Conservation (phyloP, 176 grass and related monocot species). For the Pontederia crassipes region DNA sequence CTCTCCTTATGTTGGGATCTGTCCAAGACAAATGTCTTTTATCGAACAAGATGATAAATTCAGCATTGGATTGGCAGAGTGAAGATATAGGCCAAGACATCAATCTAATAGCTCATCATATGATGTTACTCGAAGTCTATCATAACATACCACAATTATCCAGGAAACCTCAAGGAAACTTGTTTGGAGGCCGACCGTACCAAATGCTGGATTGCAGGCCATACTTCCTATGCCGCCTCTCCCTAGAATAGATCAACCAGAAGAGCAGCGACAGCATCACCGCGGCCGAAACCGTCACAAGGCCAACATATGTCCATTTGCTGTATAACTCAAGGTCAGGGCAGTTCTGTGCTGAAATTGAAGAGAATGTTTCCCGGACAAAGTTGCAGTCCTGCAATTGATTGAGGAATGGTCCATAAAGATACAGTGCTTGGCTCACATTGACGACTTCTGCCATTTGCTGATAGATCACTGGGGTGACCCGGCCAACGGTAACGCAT, state of each 20-base stretch:
- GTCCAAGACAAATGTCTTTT: too few species aligned
- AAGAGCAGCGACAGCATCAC: constrained; percentile 38
- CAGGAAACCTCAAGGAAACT: too few species aligned
- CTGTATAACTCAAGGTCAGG: constrained; percentile 27
- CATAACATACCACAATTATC: too few species aligned
- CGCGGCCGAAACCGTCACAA: constrained; percentile 25
- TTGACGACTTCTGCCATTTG: constrained; percentile 67
- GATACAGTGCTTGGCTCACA: constrained; percentile 48
- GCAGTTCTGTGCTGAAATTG: constrained; percentile 26
- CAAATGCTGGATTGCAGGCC: constrained; percentile 6
- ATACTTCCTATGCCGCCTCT: constrained; percentile 23
- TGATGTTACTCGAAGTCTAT: too few species aligned
- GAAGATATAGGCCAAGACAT: too few species aligned
- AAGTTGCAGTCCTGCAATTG: constrained; percentile 81
- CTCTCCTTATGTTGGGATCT: too few species aligned
- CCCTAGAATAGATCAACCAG: constrained; percentile 35
- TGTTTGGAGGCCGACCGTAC: background rate
- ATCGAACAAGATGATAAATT: too few species aligned
- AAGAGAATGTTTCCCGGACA: constrained; percentile 33
- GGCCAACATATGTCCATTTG: constrained; percentile 29
- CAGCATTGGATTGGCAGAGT: too few species aligned
- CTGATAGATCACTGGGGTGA: constrained; percentile 48
- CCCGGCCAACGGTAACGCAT: constrained; percentile 46
- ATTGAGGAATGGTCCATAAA: constrained; percentile 64
- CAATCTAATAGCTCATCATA: too few species aligned